Evolutionary conservation across 768 basidiomycete species (phyloP), one percentile per base, ranked within the genome.

Genomic region (Suillus fuscotomentosus): DNA sequence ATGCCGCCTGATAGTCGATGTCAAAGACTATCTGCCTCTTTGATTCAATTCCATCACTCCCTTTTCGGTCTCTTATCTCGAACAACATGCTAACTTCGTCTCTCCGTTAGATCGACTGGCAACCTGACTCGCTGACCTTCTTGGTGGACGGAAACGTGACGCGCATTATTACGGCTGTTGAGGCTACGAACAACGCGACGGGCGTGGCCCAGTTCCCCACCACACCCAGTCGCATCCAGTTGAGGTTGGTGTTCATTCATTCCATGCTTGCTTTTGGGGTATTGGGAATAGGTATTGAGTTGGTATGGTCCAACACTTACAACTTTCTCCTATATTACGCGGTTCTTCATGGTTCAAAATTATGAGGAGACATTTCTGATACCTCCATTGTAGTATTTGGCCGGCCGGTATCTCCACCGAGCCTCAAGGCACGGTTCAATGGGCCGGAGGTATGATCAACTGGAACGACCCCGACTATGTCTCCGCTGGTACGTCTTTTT

Each of bases 371-470:
- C 34, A 56, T 50, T 38, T 41, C 24, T 45, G 63, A 60, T 38
- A 14, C 36, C 11, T 63, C n/a, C 53, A 6, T 50, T 39, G 39
- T 60, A 81, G 89, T 66, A 68, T 95, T 61, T 95, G 93, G 92
- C 89, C 92, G n/a, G 89, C 90, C 7, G 94, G 93, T 39, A 88
- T 91, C 70, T 63, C 80, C 45, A 71, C 81, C 10, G 82, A 80
- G 41, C 80, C 91, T 9, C 76, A 79, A 57, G 94, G 94, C 31
- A 94, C 90, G 9, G 77, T 96, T 41, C 69, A 84, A 62, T 96
- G 94, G 93, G 83, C 87, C 17, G 91, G 91, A 66, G 93, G 88
- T 50, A 82, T 91, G 85, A 92, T 94, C 77, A 79, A 93, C 79
- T 95, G 90, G 89, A 70, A 79, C 22, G 86, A 94, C 73, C 85